Percentiles rank a stretch among this genome's conserved stretches.
These are phyloP conservation scores for Starmerella khaoyaiensis DNA, from an alignment of 805 yeast genomes.

Conservation along the genomic window DNA sequence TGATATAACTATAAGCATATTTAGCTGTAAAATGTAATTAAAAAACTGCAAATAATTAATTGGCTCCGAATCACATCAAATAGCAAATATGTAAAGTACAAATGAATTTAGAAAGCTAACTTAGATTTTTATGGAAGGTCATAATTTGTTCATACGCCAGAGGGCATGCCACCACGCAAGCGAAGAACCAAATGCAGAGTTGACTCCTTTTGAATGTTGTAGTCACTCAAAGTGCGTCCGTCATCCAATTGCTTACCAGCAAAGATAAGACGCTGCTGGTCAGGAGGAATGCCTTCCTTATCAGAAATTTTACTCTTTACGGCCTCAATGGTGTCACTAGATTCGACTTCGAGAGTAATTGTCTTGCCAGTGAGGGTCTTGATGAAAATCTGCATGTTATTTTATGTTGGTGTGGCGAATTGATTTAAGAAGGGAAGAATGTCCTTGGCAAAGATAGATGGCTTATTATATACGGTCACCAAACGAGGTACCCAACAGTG, in stretches of 20 bases:
- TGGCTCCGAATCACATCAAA: neutral
- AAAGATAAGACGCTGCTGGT: constrained; percentile 86
- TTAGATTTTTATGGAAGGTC: neutral
- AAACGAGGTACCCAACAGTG: too few species aligned
- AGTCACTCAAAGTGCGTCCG: constrained; percentile 84
- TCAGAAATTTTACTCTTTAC: constrained; percentile 89
- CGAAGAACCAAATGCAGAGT: constrained; percentile 70
- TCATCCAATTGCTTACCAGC: constrained; percentile 95
- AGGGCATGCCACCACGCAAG: constrained; percentile 79
- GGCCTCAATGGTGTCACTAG: constrained; percentile 87
- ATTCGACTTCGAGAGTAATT: constrained; percentile 76
- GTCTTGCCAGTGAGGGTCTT: constrained; percentile 98
- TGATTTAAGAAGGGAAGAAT: too few species aligned
- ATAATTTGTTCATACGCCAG: constrained; percentile 1
- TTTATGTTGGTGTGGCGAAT: constrained; percentile 19
- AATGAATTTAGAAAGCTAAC: neutral
- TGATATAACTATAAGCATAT: too few species aligned
- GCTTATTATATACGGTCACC: too few species aligned
- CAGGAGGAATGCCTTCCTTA: constrained; percentile 94
- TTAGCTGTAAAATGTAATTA: too few species aligned
- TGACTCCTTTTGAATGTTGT: constrained; percentile 91
- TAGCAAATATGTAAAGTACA: neutral
- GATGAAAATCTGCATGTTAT: constrained; percentile 64
- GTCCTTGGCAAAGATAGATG: too few species aligned
- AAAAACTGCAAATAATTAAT: too few species aligned